Evolutionary conservation across 805 yeast genomes (phyloP), one percentile per base, ranked within the genome.

Genomic region (Yarrowia divulgata): DNA sequence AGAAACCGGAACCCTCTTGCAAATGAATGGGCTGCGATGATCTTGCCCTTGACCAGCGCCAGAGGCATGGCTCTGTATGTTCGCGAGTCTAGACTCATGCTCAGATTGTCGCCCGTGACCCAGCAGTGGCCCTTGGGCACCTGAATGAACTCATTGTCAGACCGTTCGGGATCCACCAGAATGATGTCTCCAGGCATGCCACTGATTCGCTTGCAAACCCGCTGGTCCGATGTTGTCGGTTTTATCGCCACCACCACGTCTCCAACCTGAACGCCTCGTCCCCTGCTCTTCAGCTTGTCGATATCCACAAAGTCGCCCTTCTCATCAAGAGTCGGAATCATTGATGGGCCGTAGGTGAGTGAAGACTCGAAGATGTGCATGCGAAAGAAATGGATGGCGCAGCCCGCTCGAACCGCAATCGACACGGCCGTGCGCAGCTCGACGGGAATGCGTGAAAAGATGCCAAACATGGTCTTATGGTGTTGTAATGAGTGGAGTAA

Each of bases 71-170:
- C 91, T 46, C 93, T 90, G 76, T 95, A 95, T 0, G 91, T 86
- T 73, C 99, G 82, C 5, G 97, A 91, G 75, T 95, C 99, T 60
- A 93, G 80, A 23, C 97, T 91, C 73, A 89, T 92, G 35, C 91
- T 85, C 69, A 94, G 79, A 75, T 95, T 95, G 75, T 95, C 99
- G 1, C 99, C 99, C 0, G 98, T 92, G 3, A 93, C 89, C 98
- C 98, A 95, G 60, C 91, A 90, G 78, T 95, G 99, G 2, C 99
- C 99, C 73, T 88, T 86, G 0, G 99, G 99, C 0, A 95, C 93
- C 69, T 81, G 82, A 9, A 94, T 87, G 77, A 82, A 91, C 69
- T 85, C 84, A 8, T 67, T 68, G 19, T 74, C 74, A 8, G 37
- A 69, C 34, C 74, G 82, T 52, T 92, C 85, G 13, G 71, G 69